phyloP scores from a whole-genome alignment of 257 asterid species.

The Petunia axillaris region DNA sequence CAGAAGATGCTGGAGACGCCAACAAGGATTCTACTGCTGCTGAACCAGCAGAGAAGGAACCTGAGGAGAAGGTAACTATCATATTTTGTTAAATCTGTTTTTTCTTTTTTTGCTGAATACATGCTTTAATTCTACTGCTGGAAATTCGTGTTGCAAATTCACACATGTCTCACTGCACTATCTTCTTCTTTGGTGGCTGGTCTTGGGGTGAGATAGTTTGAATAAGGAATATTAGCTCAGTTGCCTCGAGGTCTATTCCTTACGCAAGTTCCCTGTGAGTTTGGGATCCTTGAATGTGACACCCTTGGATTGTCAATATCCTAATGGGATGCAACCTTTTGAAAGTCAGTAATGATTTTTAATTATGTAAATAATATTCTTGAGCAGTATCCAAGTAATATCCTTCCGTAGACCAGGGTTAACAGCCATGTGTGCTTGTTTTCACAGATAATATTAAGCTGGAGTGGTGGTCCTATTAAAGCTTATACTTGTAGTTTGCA shows the following conservation, averaged over 20 bases:
- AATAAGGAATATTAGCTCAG: background rate
- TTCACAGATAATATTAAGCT: background rate
- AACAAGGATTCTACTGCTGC: constrained; percentile 47
- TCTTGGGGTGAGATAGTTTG: background rate
- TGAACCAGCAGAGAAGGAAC: constrained; percentile 57
- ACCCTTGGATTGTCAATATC: background rate
- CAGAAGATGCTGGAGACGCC: constrained; percentile 51
- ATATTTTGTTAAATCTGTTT: background rate
- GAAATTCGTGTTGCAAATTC: background rate
- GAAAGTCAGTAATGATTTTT: background rate
- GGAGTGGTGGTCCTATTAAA: background rate
- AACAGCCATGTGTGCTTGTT: background rate
- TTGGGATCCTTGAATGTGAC: too few species aligned
- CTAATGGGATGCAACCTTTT: background rate
- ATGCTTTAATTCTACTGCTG: background rate
- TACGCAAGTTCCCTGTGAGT: too few species aligned
- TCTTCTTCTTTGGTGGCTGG: background rate
- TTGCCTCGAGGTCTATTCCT: too few species aligned
- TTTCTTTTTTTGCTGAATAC: background rate
- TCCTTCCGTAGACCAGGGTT: background rate
- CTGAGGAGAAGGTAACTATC: constrained; percentile 64
- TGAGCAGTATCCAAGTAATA: background rate
- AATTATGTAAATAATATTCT: background rate
- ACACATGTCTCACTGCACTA: background rate
- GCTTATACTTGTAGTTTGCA: background rate